phyloP scores from a whole-genome alignment of 305 asterid species.

The Andrographis paniculata region DNA sequence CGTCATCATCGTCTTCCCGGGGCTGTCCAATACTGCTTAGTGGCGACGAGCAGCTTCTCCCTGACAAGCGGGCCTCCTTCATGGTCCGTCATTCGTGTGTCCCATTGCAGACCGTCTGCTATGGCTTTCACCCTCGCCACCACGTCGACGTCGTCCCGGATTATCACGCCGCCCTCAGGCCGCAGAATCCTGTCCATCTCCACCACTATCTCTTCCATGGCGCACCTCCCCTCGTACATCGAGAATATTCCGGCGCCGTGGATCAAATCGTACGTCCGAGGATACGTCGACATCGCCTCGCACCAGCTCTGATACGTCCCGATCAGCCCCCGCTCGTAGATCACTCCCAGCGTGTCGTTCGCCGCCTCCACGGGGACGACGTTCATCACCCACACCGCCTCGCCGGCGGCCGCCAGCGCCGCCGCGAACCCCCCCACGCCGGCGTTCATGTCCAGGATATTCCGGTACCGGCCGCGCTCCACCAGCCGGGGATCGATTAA shows the following conservation, averaged over 20 bases:
- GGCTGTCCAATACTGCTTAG: conserved; percentile 83
- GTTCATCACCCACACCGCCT: conserved; percentile 90
- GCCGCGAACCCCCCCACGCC: conserved; percentile 86
- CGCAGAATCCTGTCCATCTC: conserved; percentile 89
- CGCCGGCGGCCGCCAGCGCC: conserved; percentile 67
- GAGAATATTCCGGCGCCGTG: conserved; percentile 65
- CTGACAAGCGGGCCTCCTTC: conserved; percentile 87
- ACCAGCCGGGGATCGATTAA: conserved; percentile 56
- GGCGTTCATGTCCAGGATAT: conserved; percentile 86
- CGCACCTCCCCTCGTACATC: conserved; percentile 73
- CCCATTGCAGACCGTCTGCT: conserved; percentile 74
- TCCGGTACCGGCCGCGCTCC: conserved; percentile 68
- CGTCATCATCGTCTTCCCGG: too few relatives aligned
- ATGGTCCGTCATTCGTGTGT: conserved; percentile 76
- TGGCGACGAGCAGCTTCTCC: conserved; percentile 74
- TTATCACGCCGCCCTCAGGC: conserved; percentile 79
- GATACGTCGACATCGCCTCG: conserved; percentile 95
- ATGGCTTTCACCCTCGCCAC: conserved; percentile 54
- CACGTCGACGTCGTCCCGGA: conserved; percentile 81
- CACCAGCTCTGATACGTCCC: conserved; percentile 94
- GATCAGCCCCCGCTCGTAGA: conserved; percentile 80
- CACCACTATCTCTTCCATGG: conserved; percentile 54
- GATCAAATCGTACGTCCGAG: conserved; percentile 91
- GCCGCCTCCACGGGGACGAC: conserved; percentile 56
- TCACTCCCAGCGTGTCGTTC: conserved; percentile 54